A percentile compares a stretch with the other conserved stretches of the same genome.
phyloP scores from a whole-genome alignment of 2,329 filamentous ascomycete species.

The Teratosphaeria pseudoeucalypti region DNA sequence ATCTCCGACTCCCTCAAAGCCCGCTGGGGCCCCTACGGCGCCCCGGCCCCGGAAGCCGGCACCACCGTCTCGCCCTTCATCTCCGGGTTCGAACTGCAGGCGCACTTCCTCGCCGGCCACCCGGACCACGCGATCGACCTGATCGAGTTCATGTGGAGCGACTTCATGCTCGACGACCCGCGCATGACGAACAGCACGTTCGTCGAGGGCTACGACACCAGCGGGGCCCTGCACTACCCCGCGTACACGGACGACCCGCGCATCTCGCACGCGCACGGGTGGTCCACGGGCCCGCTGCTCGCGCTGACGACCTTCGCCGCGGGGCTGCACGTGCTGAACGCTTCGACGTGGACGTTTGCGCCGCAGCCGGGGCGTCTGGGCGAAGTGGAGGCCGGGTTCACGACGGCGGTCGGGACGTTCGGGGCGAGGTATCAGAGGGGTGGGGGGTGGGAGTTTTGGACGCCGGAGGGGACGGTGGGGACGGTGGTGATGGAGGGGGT shows the following conservation, averaged over 20 bases:
- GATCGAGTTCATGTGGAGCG: slow-evolving; percentile 37
- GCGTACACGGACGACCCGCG: slow-evolving; percentile 40
- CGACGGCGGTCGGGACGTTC: slow-evolving; percentile 36
- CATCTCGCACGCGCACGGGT: slow-evolving; percentile 41
- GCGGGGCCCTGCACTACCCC: slow-evolving; percentile 39
- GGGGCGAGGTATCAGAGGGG: slow-evolving; percentile 12
- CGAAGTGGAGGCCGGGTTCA: slow-evolving; percentile 36
- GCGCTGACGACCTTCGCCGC: slow-evolving; percentile 36
- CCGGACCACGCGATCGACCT: slow-evolving; percentile 32
- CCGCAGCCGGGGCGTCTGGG: slow-evolving; percentile 36
- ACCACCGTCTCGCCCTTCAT: slow-evolving; percentile 40
- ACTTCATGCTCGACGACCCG: slow-evolving; percentile 45
- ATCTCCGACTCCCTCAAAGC: slow-evolving; percentile 26
- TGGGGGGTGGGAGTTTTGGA: slow-evolving; percentile 15
- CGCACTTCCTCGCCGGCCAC: slow-evolving; percentile 34
- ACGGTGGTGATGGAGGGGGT: slow-evolving; percentile 22
- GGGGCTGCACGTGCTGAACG: slow-evolving; percentile 33
- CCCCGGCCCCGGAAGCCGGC: slow-evolving; percentile 36
- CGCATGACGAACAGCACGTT: slow-evolving; percentile 45
- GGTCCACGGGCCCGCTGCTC: slow-evolving; percentile 40
- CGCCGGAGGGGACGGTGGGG: slow-evolving; percentile 24
- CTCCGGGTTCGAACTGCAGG: slow-evolving; percentile 37
- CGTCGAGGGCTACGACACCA: slow-evolving; percentile 40
- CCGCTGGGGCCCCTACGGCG: slow-evolving; percentile 36
- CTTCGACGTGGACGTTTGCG: slow-evolving; percentile 33